Percentiles rank a stretch among this genome's conserved stretches.
Conservation (phyloP, 805 yeast genomes). For the Yarrowia keelungensis region DNA sequence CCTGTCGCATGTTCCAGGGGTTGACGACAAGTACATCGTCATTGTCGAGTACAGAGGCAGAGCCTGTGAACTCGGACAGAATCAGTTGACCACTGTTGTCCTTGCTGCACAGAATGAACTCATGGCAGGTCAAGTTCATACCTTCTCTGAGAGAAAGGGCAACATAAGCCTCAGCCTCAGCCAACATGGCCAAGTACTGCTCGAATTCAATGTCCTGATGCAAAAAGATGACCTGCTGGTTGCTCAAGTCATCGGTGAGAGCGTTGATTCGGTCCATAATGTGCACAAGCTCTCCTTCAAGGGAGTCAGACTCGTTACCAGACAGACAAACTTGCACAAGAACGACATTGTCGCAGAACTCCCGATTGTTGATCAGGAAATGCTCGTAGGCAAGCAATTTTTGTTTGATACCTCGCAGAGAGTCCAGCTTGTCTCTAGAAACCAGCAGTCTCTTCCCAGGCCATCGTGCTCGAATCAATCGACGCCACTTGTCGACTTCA, state of each 20-base stretch:
- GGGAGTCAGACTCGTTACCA: slow-evolving; percentile 57
- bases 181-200: slow-evolving; percentile 84
- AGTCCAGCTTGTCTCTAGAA: slow-evolving; percentile 86
- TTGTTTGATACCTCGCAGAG: slow-evolving; percentile 85
- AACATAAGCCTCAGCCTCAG: slow-evolving; percentile 86
- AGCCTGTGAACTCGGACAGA: slow-evolving; percentile 92
- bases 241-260: slow-evolving; percentile 70
- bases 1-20: slow-evolving; percentile 83
- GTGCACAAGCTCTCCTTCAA: slow-evolving; percentile 74
- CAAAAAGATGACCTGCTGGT: slow-evolving; percentile 84
- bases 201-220: slow-evolving; percentile 89
- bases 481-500: slow-evolving; percentile 60
- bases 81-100: slow-evolving; percentile 75
- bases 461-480: slow-evolving; percentile 82
- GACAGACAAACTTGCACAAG: slow-evolving; percentile 82
- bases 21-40: slow-evolving; percentile 71
- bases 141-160: slow-evolving; percentile 96
- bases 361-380: slow-evolving; percentile 75
- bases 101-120: slow-evolving; percentile 76
- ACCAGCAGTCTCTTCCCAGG: slow-evolving; percentile 66
- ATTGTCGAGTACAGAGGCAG: slow-evolving; percentile 74
- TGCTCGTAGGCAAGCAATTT: slow-evolving; percentile 86
- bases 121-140: slow-evolving; percentile 95
- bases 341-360: slow-evolving; percentile 69
- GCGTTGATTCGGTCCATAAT: slow-evolving; percentile 89